Evolutionary conservation across 2,329 filamentous ascomycete genomes (phyloP).

Genomic region (Anisogramma anomala): DNA sequence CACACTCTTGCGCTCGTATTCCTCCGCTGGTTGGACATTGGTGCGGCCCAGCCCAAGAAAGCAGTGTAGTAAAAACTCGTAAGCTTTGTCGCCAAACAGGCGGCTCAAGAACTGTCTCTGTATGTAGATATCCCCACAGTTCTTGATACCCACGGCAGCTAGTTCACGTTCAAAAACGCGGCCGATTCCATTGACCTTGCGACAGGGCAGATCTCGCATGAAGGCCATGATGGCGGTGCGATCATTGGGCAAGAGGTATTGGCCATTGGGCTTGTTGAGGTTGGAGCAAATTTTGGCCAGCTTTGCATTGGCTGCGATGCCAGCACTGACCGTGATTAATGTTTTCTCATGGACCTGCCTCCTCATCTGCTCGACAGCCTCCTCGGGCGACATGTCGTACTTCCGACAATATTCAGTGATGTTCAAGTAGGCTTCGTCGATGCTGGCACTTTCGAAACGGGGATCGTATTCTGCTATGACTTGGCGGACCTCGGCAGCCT

Average conservation of each 20-base stretch:
- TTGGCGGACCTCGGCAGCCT: slow-evolving; percentile 75
- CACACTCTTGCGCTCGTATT: slow-evolving; percentile 84
- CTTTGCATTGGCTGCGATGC: slow-evolving; percentile 86
- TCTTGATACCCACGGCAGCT: slow-evolving; percentile 74
- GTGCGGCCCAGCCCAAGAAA: slow-evolving; percentile 82
- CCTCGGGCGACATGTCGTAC: slow-evolving; percentile 56
- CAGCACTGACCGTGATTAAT: slow-evolving; percentile 81
- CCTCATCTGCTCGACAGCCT: slow-evolving; percentile 67
- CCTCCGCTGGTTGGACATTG: slow-evolving; percentile 71
- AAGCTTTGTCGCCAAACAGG: slow-evolving; percentile 86
- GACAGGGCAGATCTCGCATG: slow-evolving; percentile 70
- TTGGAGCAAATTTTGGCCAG: slow-evolving; percentile 94
- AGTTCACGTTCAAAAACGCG: slow-evolving; percentile 87
- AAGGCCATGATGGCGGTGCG: slow-evolving; percentile 68
- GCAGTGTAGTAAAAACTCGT: slow-evolving; percentile 71
- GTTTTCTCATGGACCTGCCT: slow-evolving; percentile 63
- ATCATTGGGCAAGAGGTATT: slow-evolving; percentile 65
- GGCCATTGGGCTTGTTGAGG: slow-evolving; percentile 91
- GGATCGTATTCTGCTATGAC: slow-evolving; percentile 82
- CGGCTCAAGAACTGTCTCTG: slow-evolving; percentile 61
- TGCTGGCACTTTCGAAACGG: slow-evolving; percentile 83
- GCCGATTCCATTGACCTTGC: slow-evolving; percentile 93
- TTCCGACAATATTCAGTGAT: slow-evolving; percentile 74
- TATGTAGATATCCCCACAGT: slow-evolving; percentile 75
- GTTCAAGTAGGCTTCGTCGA: slow-evolving; percentile 94